Evolutionary conservation across 495 filamentous ascomycete species (phyloP).

Genomic region (Talaromyces stipitatus): DNA sequence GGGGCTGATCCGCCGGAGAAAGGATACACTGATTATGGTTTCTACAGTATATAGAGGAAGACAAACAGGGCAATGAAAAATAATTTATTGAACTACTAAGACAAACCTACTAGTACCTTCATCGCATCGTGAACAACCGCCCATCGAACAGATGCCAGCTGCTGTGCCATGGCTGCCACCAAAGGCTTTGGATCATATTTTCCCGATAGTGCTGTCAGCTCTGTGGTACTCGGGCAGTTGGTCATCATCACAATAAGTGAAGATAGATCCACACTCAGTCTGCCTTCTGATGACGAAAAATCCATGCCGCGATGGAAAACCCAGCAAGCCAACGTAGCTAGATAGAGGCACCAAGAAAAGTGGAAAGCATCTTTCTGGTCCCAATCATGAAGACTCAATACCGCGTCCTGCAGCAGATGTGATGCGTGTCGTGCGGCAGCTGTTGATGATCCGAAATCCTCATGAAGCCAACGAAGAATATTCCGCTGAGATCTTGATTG

Average conservation of each 20-base stretch:
- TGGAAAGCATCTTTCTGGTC: constrained; percentile 45
- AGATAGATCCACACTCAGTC: constrained; percentile 19
- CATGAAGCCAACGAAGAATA: constrained; percentile 32
- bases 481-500: constrained; percentile 34
- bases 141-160: constrained; percentile 47
- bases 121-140: constrained; percentile 50
- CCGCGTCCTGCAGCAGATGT: constrained; percentile 35
- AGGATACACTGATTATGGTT: constrained; percentile 63
- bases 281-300: not conserved
- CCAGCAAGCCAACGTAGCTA: constrained; percentile 47
- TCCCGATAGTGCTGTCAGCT: constrained; percentile 19
- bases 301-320: constrained; percentile 34
- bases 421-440: constrained; percentile 40
- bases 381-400: constrained; percentile 40
- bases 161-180: constrained; percentile 41
- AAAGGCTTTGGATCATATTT: constrained; percentile 26
- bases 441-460: constrained; percentile 17
- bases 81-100: not conserved
- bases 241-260: constrained; percentile 31
- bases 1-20: constrained; percentile 25
- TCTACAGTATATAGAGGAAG: constrained; percentile 28
- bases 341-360: constrained; percentile 50
- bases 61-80: not conserved
- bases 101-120: constrained; percentile 35
- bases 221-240: constrained; percentile 18